Evolutionary conservation across 176 grass and related monocot genomes (phyloP), one percentile per base, ranked within the genome.

Genomic region (Oryza meyeriana): DNA sequence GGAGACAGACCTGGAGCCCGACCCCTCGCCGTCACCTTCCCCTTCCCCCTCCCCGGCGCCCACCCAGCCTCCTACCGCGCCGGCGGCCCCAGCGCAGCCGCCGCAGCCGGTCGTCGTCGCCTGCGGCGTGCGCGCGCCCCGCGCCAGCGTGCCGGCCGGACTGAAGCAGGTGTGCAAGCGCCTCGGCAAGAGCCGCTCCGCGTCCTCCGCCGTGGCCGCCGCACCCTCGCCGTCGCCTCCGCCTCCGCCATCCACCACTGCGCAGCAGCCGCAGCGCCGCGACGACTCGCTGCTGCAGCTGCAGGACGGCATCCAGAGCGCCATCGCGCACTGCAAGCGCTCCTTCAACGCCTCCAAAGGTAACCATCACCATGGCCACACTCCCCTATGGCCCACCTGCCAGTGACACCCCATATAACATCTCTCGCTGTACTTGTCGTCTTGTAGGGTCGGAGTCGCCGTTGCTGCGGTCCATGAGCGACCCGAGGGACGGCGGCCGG

Each of bases 221-320:
- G 80, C 77, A 2, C 89, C 75, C 8, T 91, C 85, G 3, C 76
- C 85, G 0, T 79, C 86, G 0, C 76, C 64, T 1, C 32, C 70
- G 35, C 0, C 78, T 0, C 27, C 74, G 0, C 20, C 82, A 0
- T 61, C 87, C 40, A 10, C 64, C n/a, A 20, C 20, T 1, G 9
- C 8, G 8, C 26, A 5, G n/a, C 76, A 50, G 27, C 68, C 81
- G 52, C 86, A 77, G 76, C 86, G 94, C 26, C 88, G 89, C 17
- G 94, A 97, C 74, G 94, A 97, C 72, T 97, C 94, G 55, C 82
- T 97, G 67, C 75, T 97, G 61, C 91, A 92, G 87, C 57, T 88
- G 66, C 89, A 97, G 80, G 94, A 97, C 84, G 92, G 94, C 61
- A 97, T 97, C 86, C 92, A 97, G 85, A 94, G 94, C 85, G 94